Conservation (phyloP, 805 yeast genomes). For the Kuraishia ogatae region DNA sequence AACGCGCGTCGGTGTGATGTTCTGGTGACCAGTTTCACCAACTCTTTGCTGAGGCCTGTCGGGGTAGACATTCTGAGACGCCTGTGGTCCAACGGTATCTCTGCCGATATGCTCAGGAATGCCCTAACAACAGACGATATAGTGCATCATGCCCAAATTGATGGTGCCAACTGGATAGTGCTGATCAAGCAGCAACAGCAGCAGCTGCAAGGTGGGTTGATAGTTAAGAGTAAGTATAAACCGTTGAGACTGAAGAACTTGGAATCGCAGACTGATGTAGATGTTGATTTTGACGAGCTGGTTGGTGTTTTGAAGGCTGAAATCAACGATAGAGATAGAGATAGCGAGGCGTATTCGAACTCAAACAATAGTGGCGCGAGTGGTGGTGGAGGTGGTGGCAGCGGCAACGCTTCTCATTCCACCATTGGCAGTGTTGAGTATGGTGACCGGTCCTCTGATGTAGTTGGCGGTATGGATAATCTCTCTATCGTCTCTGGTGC, state of each 20-base stretch:
- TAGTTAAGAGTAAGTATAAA: conserved; percentile 48
- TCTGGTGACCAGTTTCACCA: conserved; percentile 61
- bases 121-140: conserved; percentile 53
- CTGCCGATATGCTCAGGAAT: conserved; percentile 58
- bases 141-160: conserved; percentile 49
- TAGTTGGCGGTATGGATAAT: conserved; percentile 7
- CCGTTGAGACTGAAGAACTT: conserved; percentile 69
- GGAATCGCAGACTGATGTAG: conserved; percentile 53
- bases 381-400: neutral
- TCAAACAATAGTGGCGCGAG: neutral
- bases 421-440: neutral
- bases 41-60: conserved; percentile 41
- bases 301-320: conserved; percentile 27
- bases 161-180: conserved; percentile 72
- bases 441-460: conserved; percentile 1
- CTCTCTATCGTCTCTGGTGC: conserved; percentile 19
- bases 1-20: conserved; percentile 69
- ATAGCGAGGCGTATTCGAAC: neutral
- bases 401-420: neutral
- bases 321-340: conserved; percentile 12
- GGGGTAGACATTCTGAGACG: conserved; percentile 56
- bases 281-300: conserved; percentile 65
- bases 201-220: conserved; percentile 4
- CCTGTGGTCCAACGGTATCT: conserved; percentile 72
- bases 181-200: conserved; percentile 45